These are phyloP conservation scores for Kodamaea ohmeri DNA, from an alignment of 1,139 yeast genomes.

Conservation along the genomic window DNA sequence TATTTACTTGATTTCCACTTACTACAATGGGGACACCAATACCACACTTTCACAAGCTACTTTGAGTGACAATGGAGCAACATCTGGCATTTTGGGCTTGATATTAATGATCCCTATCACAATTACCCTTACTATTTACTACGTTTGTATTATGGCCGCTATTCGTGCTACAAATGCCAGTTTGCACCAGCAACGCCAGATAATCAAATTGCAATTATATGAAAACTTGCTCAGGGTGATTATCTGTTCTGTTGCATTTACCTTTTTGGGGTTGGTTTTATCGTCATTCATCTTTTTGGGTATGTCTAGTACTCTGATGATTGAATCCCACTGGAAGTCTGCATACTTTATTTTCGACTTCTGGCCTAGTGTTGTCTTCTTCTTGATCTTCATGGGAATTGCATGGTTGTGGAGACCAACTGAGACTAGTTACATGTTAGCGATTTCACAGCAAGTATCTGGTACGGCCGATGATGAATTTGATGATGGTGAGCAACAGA, in stretches of 20 bases:
- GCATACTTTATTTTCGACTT: constrained; percentile 87
- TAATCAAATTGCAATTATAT: constrained; percentile 87
- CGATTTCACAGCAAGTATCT: constrained; percentile 90
- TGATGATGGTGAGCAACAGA: constrained; percentile 39
- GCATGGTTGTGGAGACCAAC: constrained; percentile 98
- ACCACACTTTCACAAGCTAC: constrained; percentile 9
- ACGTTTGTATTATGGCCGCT: constrained; percentile 70
- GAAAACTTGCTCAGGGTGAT: constrained; percentile 72
- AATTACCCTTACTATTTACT: constrained; percentile 67
- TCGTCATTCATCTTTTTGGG: constrained; percentile 71
- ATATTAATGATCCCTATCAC: constrained; percentile 67
- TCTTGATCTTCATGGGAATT: constrained; percentile 75
- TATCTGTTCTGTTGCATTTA: constrained; percentile 56
- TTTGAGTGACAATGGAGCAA: constrained; percentile 19
- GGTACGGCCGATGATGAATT: constrained; percentile 65
- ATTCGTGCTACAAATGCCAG: constrained; percentile 71
- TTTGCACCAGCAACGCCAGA: constrained; percentile 82
- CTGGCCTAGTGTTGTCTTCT: constrained; percentile 92
- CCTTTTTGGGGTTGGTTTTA: constrained; percentile 58
- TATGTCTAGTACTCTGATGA: constrained; percentile 70
- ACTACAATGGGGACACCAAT: constrained; percentile 46
- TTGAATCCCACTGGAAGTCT: constrained; percentile 90
- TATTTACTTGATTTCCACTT: constrained; percentile 66
- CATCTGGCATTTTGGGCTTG: constrained; percentile 25
- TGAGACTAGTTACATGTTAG: constrained; percentile 89